Base-by-base conservation (phyloP, 345 rosid species). In the Bruguiera gymnorhiza region DNA sequence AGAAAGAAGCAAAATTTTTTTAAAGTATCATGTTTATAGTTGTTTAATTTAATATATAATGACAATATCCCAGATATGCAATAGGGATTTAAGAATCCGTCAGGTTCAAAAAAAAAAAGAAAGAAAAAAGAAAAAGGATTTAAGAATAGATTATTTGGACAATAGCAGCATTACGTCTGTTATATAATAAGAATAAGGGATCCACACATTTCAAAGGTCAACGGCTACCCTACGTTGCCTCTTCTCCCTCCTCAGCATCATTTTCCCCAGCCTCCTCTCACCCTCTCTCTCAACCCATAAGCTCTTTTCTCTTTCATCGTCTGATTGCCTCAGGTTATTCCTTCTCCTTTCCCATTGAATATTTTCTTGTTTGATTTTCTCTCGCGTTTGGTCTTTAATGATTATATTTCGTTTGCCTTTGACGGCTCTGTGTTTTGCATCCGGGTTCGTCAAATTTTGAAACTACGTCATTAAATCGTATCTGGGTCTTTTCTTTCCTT, bases 151-250 rank as follows among this genome's bases (percentile, higher is more conserved):
- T 43, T 43, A 3, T 43, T 13, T 43, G 15, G 50, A 43, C 50
- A 43, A 13, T 3, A 43, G 18, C 50, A 0, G 1, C 50, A 43
- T 43, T 3, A 18, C 50, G 19, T 43, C 50, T 43, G 18, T 43
- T 3, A 43, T 9, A 15, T 32, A 15, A 65, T 65, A 43, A 43
- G 15, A n/a, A 31, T 27, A 39, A n/a, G 63, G 70, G 70, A 78
- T 76, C 86, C 89, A 81, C 83, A 74, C 56, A 70, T 70, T 82
- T 67, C 76, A 67, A 74, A 27, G 59, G 71, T 76, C 79, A 71
- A 80, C 81, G 76, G 81, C 79, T 76, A 23, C 83, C 86, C 79
- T 86, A 76, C 82, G 60, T 72, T 69, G 37, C 70, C 72, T 70
- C 36, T 26, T 73, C 36, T 65, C 13, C 78, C 63, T 39, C 66